Base-by-base conservation (phyloP, 2,329 filamentous ascomycete genomes). In the Basipetospora chlamydospora region DNA sequence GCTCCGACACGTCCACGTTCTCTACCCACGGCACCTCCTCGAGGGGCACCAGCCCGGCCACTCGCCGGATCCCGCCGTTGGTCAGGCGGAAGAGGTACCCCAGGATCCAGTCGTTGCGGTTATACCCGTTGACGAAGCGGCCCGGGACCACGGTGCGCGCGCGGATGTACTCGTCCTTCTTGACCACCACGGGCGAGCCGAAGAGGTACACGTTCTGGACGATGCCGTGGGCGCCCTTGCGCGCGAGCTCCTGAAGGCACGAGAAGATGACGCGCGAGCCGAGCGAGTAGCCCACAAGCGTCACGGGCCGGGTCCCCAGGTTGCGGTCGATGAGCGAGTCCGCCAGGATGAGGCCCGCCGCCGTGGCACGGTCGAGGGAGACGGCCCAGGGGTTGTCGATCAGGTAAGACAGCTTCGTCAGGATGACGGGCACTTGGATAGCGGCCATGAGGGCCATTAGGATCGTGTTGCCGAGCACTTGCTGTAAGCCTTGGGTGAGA, bases 331-430 rank as follows among this genome's bases (percentile, higher is more conserved):
- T 82, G 23, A 98, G 64, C 0, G 88, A 95, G 56, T 98, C 90
- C 2, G 90, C 90, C 37, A 98, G 68, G 53, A 98, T 93, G 32
- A 94, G 70, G 3, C 90, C 90, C 6, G 88, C 84, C 39, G 83
- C 70, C 49, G 81, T 87, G 21, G 90, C 90, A 47, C 90, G 77
- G 49, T 90, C 85, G 34, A 94, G 71, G 2, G 90, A 96, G n/a
- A 95, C 87, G 18, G 81, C 85, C 90, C 90, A 98, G 0, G 90
- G 90, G 51, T 98, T 98, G 57, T 98, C 90, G 45, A 98, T 95
- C 15, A 98, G 69, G 51, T 98, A 98, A 1, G 88, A 77, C 8
- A 98, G 71, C 54, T 98, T 98, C 0, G 88, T 87, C 30, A 98
- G 63, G 20, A 95, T 79, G 28, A 98, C 73, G 3, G 90, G 90